Conservation (phyloP, 371 early-diverging fungal species). For the Lichtheimia hyalospora region DNA sequence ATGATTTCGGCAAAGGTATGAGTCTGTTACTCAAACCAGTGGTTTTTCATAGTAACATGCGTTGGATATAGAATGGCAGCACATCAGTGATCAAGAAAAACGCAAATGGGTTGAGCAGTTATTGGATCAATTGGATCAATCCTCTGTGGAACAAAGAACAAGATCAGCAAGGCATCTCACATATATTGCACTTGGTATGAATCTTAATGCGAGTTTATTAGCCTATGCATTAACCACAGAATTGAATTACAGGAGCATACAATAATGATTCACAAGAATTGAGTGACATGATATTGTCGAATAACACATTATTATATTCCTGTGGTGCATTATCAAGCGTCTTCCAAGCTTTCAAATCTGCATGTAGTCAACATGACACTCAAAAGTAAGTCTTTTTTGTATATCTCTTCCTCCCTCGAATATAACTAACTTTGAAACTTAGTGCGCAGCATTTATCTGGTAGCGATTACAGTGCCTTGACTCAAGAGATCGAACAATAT, state of each 20-base stretch:
- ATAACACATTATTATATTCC: constrained; percentile 45
- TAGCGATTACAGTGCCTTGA: constrained; percentile 38
- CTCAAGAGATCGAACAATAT: constrained; percentile 60
- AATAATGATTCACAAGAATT: constrained; percentile 32
- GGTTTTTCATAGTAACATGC: too few relatives aligned
- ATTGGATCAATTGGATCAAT: constrained; percentile 59
- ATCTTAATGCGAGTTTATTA: neutral
- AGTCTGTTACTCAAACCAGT: neutral
- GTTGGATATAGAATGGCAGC: constrained; percentile 23
- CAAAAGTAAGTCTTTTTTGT: constrained; percentile 20
- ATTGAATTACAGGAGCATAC: neutral
- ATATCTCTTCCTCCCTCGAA: neutral
- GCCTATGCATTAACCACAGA: neutral
- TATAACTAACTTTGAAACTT: too few relatives aligned
- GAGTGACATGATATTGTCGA: constrained; percentile 38
- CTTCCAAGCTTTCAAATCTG: constrained; percentile 49
- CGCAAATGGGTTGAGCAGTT: constrained; percentile 41
- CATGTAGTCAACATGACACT: constrained; percentile 28
- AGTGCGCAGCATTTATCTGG: neutral
- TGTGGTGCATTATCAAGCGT: constrained; percentile 52
- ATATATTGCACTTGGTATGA: constrained; percentile 67
- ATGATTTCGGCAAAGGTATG: constrained; percentile 21
- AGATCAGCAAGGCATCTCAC: constrained; percentile 50
- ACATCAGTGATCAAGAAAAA: constrained; percentile 20
- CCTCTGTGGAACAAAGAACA: constrained; percentile 39